Conservation (phyloP, 2,329 filamentous ascomycete genomes). For the Fusarium scirpi region DNA sequence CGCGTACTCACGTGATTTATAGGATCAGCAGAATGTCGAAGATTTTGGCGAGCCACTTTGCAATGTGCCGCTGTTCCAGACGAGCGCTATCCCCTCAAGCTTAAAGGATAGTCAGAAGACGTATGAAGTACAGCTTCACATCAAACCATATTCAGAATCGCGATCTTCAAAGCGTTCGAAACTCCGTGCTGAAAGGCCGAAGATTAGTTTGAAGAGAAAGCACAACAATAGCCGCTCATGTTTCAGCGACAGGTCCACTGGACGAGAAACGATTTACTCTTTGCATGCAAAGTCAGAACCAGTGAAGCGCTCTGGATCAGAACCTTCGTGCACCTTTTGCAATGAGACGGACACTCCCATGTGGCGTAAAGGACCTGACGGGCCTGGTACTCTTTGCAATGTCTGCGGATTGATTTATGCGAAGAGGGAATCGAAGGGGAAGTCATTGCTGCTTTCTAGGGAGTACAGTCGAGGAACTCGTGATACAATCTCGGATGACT, state of each 20-base stretch:
- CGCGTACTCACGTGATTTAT: conserved; percentile 8
- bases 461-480: neutral
- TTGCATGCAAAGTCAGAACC: neutral
- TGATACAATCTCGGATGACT: neutral
- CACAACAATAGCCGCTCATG: neutral
- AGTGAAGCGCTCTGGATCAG: neutral
- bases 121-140: neutral
- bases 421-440: neutral
- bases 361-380: conserved; percentile 16
- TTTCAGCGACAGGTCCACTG: neutral
- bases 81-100: neutral
- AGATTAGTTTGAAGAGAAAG: neutral
- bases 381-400: conserved; percentile 14
- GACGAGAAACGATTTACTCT: neutral
- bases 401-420: conserved; percentile 24
- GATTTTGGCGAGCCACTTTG: conserved; percentile 18
- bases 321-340: neutral
- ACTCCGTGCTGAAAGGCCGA: neutral
- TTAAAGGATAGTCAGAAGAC: neutral
- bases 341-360: conserved; percentile 9
- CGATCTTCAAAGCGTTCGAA: neutral
- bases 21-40: neutral
- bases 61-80: conserved; percentile 18
- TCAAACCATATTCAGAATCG: neutral
- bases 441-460: neutral